Conservation (phyloP, 768 basidiomycete species). For the Lentinus brumalis region DNA sequence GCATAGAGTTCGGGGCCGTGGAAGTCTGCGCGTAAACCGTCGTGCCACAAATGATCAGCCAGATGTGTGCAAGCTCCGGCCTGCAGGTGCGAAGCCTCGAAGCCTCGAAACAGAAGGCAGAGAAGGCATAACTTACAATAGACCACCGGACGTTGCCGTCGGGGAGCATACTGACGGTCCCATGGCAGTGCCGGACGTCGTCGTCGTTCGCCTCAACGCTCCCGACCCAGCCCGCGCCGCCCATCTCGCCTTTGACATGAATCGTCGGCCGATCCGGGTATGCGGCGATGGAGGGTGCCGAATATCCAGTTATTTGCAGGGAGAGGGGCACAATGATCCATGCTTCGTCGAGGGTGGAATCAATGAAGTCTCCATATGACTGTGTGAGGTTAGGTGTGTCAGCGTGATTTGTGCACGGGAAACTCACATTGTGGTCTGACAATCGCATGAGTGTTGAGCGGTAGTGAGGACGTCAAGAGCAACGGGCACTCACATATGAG, state of each 20-base stretch:
- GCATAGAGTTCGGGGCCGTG: slow-evolving; percentile 21
- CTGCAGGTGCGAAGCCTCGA: neutral
- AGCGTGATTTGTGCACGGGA: too few relatives aligned
- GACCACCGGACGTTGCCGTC: slow-evolving; percentile 56
- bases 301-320: slow-evolving; percentile 37
- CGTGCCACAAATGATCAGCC: neutral
- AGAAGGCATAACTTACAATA: slow-evolving; percentile 37
- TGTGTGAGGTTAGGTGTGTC: neutral
- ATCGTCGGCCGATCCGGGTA: slow-evolving; percentile 49
- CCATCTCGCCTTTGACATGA: slow-evolving; percentile 48
- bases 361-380: slow-evolving; percentile 11
- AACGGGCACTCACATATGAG: slow-evolving; percentile 18
- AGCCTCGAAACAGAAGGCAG: neutral
- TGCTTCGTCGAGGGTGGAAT: slow-evolving; percentile 40
- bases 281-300: slow-evolving; percentile 21
- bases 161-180: slow-evolving; percentile 49
- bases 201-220: slow-evolving; percentile 24
- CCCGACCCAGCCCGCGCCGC: slow-evolving; percentile 34
- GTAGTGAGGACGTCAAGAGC: neutral
- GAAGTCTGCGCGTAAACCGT: neutral
- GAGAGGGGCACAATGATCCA: slow-evolving; percentile 56
- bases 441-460: neutral
- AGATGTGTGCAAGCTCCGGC: neutral
- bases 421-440: slow-evolving; percentile 19
- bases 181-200: slow-evolving; percentile 39